Base-by-base conservation (phyloP, 352 stramenopile species). In the Globisporangium cystogenes region DNA sequence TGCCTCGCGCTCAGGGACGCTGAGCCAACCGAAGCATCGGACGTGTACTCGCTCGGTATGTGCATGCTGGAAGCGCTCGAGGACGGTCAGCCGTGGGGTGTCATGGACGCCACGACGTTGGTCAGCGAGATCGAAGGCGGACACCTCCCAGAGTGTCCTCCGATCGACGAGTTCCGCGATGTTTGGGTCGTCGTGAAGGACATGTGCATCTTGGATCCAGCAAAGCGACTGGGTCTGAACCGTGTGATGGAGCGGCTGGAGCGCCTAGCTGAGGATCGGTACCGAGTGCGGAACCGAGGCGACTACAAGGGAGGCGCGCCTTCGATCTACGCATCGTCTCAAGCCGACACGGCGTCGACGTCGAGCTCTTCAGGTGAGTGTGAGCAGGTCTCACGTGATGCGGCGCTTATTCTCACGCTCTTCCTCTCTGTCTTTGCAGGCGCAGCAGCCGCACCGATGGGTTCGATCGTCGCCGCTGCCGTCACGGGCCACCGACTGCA, bases 21-120 rank as follows among this genome's bases (percentile, higher is more conserved):
- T 4, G 15, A n/a, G 15, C 27, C 27, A n/a, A 42, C 37, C n/a
- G 37, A 42, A 23, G 43, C 43, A 4, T 48, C 43, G 14, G 43
- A 48, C 12, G 24, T 48, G 43, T 48, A 48, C 27, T 48, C 43
- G 43, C 27, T 48, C 27, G 43, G 23, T 10, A 48, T 48, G 43
- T 48, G 43, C 23, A 35, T 48, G 8, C n/a, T 48, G 43, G 43
- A 48, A 15, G 18, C 43, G 37, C 37, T 42, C 37, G 37, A 21
- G 37, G 37, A 23, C 15, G 37, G 37, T 42, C 37, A 16, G 1
- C 37, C 37, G 8, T 42, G 37, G 37, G 15, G 37, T 4, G 5
- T 11, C 37, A 14, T 42, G 18, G 37, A 42, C 37, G 1, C 37
- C 4, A 11, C n/a, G 37, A 8, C n/a, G 15, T 18, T 42, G 7